phyloP scores from a whole-genome alignment of 2,329 filamentous ascomycete genomes.

The Fusarium xylarioides region DNA sequence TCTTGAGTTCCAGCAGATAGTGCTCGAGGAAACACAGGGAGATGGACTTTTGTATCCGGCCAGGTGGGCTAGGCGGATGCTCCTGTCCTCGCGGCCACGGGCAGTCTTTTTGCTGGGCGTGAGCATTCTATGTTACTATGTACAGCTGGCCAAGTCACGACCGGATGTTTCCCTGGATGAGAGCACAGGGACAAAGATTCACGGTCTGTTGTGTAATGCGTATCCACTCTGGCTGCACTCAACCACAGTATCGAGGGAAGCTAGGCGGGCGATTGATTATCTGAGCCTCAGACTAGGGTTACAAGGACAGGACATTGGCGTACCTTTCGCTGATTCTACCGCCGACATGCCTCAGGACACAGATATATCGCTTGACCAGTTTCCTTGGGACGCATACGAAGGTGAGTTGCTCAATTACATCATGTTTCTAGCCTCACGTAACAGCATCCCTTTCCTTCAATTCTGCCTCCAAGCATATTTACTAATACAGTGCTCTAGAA shows the following conservation, averaged over 20 bases:
- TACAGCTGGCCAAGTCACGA: neutral
- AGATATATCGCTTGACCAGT: neutral
- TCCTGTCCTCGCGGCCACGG: neutral
- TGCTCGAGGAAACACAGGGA: neutral
- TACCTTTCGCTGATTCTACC: neutral
- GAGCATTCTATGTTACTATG: neutral
- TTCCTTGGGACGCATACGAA: neutral
- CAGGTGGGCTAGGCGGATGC: neutral
- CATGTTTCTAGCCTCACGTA: neutral
- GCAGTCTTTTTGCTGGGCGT: neutral
- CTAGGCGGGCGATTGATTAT: neutral
- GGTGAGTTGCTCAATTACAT: neutral
- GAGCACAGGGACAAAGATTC: neutral
- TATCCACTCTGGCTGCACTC: neutral
- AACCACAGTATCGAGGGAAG: neutral
- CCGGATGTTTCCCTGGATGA: neutral
- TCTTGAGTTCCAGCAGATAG: neutral
- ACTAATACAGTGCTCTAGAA: rapidly evolving
- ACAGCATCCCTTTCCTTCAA: neutral
- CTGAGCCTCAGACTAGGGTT: neutral
- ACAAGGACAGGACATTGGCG: neutral
- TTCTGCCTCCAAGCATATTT: neutral
- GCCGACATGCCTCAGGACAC: neutral
- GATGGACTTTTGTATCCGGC: neutral
- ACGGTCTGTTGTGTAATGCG: neutral